Base-by-base conservation (phyloP, 1,284 basidiomycete species). In the Ganoderma resinaceum region DNA sequence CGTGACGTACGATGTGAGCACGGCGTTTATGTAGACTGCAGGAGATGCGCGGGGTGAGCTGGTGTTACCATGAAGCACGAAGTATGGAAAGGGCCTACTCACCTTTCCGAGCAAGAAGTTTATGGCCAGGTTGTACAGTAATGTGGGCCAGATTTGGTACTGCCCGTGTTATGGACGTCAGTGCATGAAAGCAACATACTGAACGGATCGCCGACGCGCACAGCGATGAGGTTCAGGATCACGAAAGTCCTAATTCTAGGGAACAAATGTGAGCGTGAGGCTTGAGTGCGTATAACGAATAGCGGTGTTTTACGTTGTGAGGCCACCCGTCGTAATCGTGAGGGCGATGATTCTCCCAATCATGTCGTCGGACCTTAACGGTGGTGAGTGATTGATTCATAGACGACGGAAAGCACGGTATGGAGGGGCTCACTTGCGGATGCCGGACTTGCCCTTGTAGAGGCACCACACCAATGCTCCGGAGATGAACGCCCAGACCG, bases 41-140 rank as follows among this genome's bases (percentile, higher is more conserved):
- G 9, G 1, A 12, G 4, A 52, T 52, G 12, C 29, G 23, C 23
- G n/a, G n/a, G 9, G 23, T 49, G n/a, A 49, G 46, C 2, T 12
- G 2, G 37, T 11, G 37, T 12, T 38, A 0, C 37, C 37, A 9
- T 9, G 23, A 5, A n/a, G 12, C 23, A 1, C 0, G 23, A n/a
- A 4, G 3, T 4, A 52, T 2, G 42, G 42, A n/a, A n/a, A n/a
- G 5, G 11, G 11, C 5, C 23, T 3, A 52, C 46, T 52, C 46
- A 52, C 46, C 46, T 52, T 52, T n/a, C 46, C 46, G 23, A 52
- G 46, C 46, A 52, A 26, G 46, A 52, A 52, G 23, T 52, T 52
- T 14, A 52, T 52, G 0, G 46, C 46, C 46, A 52, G 23, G 46
- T 52, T 52, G 23, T 52, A 52, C 12, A 52, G 46, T 23, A 52